Conservation (phyloP, 768 basidiomycete genomes). For the Agrocybe praecox region DNA sequence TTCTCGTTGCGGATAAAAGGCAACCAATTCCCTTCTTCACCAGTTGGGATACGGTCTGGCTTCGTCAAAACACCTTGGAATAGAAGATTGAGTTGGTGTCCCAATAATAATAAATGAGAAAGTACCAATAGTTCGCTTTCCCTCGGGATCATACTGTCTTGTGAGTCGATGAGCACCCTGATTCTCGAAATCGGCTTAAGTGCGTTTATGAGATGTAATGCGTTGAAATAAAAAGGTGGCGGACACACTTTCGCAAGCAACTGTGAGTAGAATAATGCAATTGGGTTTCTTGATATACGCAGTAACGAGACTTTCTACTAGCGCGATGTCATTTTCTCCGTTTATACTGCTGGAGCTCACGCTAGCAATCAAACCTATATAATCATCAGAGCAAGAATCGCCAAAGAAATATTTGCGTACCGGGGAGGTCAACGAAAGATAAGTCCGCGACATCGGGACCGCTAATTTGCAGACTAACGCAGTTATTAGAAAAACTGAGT, state of each 20-base stretch:
- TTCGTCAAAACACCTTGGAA: conserved; percentile 76
- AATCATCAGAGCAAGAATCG: neutral
- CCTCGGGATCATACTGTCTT: conserved; percentile 59
- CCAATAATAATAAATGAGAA: too few relatives aligned
- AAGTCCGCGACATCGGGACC: conserved; percentile 63
- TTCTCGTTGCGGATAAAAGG: conserved; percentile 56
- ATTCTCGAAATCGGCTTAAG: conserved; percentile 78
- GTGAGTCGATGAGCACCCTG: conserved; percentile 74
- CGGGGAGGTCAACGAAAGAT: conserved; percentile 67
- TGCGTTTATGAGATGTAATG: neutral
- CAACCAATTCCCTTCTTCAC: conserved; percentile 60
- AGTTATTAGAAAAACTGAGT: conserved; percentile 55
- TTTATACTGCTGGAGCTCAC: conserved; percentile 44
- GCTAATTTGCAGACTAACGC: conserved; percentile 59
- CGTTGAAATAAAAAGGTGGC: conserved; percentile 12
- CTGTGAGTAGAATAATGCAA: conserved; percentile 63
- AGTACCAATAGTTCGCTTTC: conserved; percentile 69
- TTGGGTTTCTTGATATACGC: conserved; percentile 63
- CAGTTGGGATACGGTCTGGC: conserved; percentile 35
- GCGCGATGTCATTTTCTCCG: conserved; percentile 56
- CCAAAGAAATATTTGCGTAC: conserved; percentile 31
- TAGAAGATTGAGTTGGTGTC: neutral
- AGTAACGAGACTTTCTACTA: conserved; percentile 59
- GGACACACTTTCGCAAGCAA: conserved; percentile 64
- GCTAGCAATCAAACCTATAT: conserved; percentile 60